These are phyloP conservation scores for Heterobasidion parviporum DNA, from an alignment of 1,284 basidiomycete genomes.

Conservation along the genomic window DNA sequence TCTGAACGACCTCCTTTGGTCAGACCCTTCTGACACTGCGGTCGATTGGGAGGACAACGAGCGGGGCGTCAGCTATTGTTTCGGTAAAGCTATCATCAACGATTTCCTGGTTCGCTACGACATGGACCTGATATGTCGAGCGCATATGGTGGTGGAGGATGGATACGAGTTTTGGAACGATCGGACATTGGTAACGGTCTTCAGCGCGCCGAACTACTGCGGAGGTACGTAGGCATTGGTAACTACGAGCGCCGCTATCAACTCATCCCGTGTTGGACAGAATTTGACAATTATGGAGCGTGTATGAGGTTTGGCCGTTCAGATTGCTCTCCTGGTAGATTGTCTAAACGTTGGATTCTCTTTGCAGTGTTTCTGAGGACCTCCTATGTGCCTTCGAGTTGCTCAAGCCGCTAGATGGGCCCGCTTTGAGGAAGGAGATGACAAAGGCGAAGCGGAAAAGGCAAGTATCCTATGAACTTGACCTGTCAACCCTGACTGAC, in stretches of 20 bases:
- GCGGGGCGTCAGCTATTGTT: constrained; percentile 98
- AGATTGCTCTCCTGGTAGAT: constrained; percentile 4
- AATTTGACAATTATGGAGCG: constrained; percentile 97
- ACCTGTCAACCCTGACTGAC: not conserved
- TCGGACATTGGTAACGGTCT: constrained; percentile 95
- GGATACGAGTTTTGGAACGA: constrained; percentile 99
- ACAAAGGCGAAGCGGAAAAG: constrained; percentile 97
- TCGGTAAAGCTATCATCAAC: constrained; percentile 96
- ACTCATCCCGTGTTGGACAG: constrained; percentile 28
- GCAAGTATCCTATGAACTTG: constrained; percentile 27
- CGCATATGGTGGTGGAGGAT: constrained; percentile 99
- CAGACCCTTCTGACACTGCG: constrained; percentile 96
- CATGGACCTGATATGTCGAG: constrained; percentile 99
- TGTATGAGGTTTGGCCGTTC: constrained; percentile 66
- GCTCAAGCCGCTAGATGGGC: constrained; percentile 92
- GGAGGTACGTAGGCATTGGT: constrained; percentile 58
- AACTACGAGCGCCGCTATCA: no score
- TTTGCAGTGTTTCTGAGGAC: constrained; percentile 86
- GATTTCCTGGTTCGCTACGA: constrained; percentile 91
- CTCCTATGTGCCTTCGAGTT: constrained; percentile 96
- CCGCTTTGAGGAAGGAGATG: constrained; percentile 97
- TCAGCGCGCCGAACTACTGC: constrained; percentile 96
- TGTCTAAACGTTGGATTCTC: constrained; percentile 9
- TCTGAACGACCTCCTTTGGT: constrained; percentile 97
- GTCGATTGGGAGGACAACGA: constrained; percentile 99